phyloP scores from a whole-genome alignment of 352 stramenopile species.

The Pythium rishiriense region DNA sequence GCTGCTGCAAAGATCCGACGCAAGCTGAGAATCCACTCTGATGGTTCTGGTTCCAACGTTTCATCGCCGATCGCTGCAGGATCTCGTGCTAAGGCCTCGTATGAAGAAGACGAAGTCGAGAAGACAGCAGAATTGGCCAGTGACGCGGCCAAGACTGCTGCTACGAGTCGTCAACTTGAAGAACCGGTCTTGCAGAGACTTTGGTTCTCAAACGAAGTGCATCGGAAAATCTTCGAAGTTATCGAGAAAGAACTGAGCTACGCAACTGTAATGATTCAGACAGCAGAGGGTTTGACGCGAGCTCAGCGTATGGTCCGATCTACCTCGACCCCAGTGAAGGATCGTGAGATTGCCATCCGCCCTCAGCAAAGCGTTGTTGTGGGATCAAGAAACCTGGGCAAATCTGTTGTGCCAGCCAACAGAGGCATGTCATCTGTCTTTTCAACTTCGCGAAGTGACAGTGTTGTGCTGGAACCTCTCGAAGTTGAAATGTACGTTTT shows the following conservation, averaged over 20 bases:
- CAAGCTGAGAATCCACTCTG: slow-evolving; percentile 62
- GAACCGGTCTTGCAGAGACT: slow-evolving; percentile 77
- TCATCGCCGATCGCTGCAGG: slow-evolving; percentile 22
- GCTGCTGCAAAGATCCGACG: slow-evolving; percentile 71
- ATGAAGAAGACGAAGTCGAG: slow-evolving; percentile 47
- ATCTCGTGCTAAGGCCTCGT: slow-evolving; percentile 30
- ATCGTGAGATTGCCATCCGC: slow-evolving; percentile 45
- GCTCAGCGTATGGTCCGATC: slow-evolving; percentile 84
- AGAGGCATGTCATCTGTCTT: slow-evolving; percentile 16
- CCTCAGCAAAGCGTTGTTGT: slow-evolving; percentile 42
- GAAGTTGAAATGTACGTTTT: slow-evolving; percentile 82
- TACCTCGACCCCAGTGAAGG: slow-evolving; percentile 72
- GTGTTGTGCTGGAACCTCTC: slow-evolving; percentile 56
- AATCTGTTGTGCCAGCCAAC: slow-evolving; percentile 18
- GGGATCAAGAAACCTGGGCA: slow-evolving; percentile 17
- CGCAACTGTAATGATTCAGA: slow-evolving; percentile 67
- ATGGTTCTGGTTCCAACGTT: slow-evolving; percentile 22
- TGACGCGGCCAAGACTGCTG: slow-evolving; percentile 76
- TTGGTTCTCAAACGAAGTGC: slow-evolving; percentile 87
- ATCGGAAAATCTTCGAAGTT: slow-evolving; percentile 85
- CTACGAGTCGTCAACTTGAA: slow-evolving; percentile 68
- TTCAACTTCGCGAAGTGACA: slow-evolving; percentile 22
- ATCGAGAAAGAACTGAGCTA: slow-evolving; percentile 80
- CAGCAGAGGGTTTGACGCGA: slow-evolving; percentile 71
- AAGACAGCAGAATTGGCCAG: slow-evolving; percentile 75